phyloP scores from a whole-genome alignment of 345 rosid species.

The Bruguiera parviflora region DNA sequence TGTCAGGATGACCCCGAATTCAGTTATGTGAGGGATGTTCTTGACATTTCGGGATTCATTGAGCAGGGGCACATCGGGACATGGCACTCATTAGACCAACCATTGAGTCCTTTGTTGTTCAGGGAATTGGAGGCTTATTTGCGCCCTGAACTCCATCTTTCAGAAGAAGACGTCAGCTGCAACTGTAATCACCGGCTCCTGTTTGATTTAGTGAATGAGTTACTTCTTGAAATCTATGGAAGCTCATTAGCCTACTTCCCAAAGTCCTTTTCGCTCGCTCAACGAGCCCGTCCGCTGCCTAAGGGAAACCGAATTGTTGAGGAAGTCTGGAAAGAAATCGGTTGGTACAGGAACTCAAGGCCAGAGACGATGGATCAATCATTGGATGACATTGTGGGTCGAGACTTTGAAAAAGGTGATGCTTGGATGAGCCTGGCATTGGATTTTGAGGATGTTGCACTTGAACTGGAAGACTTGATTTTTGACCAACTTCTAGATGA shows the following conservation, averaged over 20 bases:
- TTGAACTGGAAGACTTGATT: conserved; percentile 71
- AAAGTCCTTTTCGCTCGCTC: conserved; percentile 32
- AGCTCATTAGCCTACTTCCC: conserved; percentile 56
- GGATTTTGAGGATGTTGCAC: conserved; percentile 58
- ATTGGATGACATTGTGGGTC: conserved; percentile 53
- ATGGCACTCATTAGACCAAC: conserved; percentile 70
- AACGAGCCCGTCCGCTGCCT: conserved; percentile 27
- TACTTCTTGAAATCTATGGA: conserved; percentile 44
- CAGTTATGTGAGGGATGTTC: conserved; percentile 49
- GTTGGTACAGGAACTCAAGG: conserved; percentile 25
- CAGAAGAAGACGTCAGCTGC: conserved; percentile 20
- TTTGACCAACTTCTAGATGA: conserved; percentile 59
- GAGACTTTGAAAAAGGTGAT: conserved; percentile 52
- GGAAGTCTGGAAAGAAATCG: conserved; percentile 66
- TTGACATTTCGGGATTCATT: conserved; percentile 60
- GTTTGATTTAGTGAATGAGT: conserved; percentile 61
- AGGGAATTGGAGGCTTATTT: conserved; percentile 38
- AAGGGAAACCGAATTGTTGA: conserved; percentile 45
- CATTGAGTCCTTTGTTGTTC: conserved; percentile 57
- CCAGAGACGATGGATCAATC: conserved; percentile 37
- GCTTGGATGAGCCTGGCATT: conserved; percentile 58
- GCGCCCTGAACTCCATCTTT: conserved; percentile 27
- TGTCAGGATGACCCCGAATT: conserved; percentile 36
- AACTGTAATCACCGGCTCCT: conserved; percentile 46
- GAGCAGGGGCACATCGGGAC: conserved; percentile 32